Evolutionary conservation across 1,139 yeast species (phyloP), one percentile per base, ranked within the genome.

Genomic region (Chernovozyma aurita): DNA sequence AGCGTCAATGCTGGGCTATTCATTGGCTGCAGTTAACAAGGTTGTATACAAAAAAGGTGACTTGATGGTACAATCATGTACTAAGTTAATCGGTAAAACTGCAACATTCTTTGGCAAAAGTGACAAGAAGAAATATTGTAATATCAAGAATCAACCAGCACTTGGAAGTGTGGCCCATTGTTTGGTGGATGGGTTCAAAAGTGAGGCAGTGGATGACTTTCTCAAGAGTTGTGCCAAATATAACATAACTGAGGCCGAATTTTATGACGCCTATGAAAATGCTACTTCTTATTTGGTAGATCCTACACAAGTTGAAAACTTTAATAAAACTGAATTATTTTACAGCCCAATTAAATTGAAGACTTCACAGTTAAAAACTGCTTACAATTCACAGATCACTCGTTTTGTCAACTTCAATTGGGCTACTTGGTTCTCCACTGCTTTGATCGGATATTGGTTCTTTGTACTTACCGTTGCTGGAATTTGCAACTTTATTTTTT

Each of bases 351-450:
- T 60, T 5, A 37, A 46, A 13, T 37, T 64, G 14, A 27, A 45
- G 1, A 43, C 55, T 26, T 48, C 43, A 32, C 44, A 42, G 24
- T 52, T 67, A 33, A 39, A 39, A 1, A 61, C 59, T 28, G 71
- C 65, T 20, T 65, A 59, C 45, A 45, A 47, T 26, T 64, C 77
- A 11, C 54, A 70, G 42, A 61, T 57, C 34, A 61, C 63, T 18
- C 57, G 69, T 45, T 75, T 59, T 46, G 49, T 61, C 30, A 65
- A 63, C 35, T 71, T 67, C 41, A 65, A 61, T 47, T 63, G 57
- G 28, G 77, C 79, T 39, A 60, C 66, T 31, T 64, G 61, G 55
- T 76, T 69, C 47, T 78, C 74, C n/a, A 63, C 62, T 37, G 70
- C 63, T 3, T 72, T 78, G 52, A 63, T 70, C 27, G 57, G 63